These are phyloP conservation scores for Limtongia smithiae DNA, from an alignment of 805 yeast genomes.

Conservation along the genomic window DNA sequence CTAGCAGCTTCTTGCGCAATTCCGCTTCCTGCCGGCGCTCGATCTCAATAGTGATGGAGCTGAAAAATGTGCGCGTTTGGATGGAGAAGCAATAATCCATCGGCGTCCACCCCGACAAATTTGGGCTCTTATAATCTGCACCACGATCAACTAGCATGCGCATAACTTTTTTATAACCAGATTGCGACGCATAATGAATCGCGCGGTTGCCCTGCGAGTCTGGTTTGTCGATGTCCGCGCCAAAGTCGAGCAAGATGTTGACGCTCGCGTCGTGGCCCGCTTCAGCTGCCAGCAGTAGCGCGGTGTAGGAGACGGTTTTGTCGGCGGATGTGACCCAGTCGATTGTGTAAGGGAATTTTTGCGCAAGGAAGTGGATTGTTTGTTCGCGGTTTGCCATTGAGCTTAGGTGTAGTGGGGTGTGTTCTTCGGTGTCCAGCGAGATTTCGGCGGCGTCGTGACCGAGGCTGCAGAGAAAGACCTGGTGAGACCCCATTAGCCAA, in stretches of 20 bases:
- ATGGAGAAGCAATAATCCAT: slow-evolving; percentile 53
- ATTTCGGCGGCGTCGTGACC: slow-evolving; percentile 56
- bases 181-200: slow-evolving; percentile 74
- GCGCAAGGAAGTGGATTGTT: slow-evolving; percentile 68
- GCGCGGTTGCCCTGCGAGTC: slow-evolving; percentile 80
- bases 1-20: slow-evolving; percentile 1
- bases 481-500: too few species aligned
- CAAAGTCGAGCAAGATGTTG: slow-evolving; percentile 62
- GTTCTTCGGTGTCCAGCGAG: slow-evolving; percentile 50
- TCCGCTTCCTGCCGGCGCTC: slow-evolving; percentile 9
- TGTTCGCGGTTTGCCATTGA: slow-evolving; percentile 62
- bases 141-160: slow-evolving; percentile 50
- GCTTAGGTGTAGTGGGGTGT: slow-evolving; percentile 71
- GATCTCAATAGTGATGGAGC: slow-evolving; percentile 11
- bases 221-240: slow-evolving; percentile 69
- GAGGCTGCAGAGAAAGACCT: slow-evolving; percentile 44
- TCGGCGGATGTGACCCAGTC: slow-evolving; percentile 58
- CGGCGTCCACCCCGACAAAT: slow-evolving; percentile 63
- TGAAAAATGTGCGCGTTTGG: slow-evolving; percentile 5
- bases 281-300: slow-evolving; percentile 62
- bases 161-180: slow-evolving; percentile 58
- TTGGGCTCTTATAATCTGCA: slow-evolving; percentile 48
- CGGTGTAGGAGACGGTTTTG: slow-evolving; percentile 34
- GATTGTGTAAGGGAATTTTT: slow-evolving; percentile 55
- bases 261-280: slow-evolving; percentile 61